Percentiles rank a stretch among this genome's conserved stretches.
Conservation (phyloP, 257 asterid species). For the Solanum dulcamara region DNA sequence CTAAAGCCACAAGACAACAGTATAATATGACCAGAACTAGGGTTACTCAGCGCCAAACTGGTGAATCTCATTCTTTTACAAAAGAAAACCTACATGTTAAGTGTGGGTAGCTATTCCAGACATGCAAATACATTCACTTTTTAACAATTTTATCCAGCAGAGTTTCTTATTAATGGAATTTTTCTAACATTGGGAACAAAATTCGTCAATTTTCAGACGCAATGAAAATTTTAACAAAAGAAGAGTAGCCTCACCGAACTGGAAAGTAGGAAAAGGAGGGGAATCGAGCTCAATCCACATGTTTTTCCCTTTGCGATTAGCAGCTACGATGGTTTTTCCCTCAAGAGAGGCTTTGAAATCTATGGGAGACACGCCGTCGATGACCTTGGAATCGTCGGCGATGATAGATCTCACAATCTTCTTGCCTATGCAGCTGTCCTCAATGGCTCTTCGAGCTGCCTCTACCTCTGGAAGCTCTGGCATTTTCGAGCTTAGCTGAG, state of each 20-base stretch:
- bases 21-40: not conserved
- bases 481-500: constrained; percentile 24
- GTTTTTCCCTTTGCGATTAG: constrained; percentile 93
- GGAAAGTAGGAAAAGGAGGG: constrained; percentile 93
- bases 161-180: not conserved
- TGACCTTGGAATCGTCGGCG: constrained; percentile 77
- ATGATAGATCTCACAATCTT: constrained; percentile 49
- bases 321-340: constrained; percentile 79
- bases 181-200: not conserved
- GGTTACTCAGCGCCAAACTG: not conserved
- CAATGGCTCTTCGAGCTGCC: constrained; percentile 85
- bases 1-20: not conserved
- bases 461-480: constrained; percentile 99
- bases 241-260: constrained; percentile 48
- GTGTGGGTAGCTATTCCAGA: not conserved
- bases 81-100: not conserved
- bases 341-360: constrained; percentile 69
- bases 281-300: constrained; percentile 96
- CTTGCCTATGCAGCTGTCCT: constrained; percentile 78
- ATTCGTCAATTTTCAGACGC: not conserved
- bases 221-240: not conserved
- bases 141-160: not conserved
- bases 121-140: not conserved
- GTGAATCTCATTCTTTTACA: not conserved
- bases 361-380: constrained; percentile 58